Base-by-base conservation (phyloP, 306 rosid genomes). In the Dicorynia guianensis region DNA sequence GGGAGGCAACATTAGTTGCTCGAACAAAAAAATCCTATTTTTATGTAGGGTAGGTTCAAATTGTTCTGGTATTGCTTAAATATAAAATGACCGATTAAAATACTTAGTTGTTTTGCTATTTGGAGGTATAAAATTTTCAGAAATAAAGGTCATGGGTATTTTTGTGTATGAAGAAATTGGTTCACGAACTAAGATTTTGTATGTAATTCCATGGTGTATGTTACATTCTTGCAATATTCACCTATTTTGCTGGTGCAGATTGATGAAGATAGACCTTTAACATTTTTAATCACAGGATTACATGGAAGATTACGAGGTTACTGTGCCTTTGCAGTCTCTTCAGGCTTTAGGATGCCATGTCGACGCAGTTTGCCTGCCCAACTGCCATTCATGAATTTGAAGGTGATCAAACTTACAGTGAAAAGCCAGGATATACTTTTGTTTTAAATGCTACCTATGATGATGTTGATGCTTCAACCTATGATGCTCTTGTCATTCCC, bases 341-440 rank as follows among this genome's bases (percentile, higher is more conserved):
- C 85, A 90, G 85, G 97, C 93, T 72, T 83, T 95, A 69, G 97
- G 92, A 67, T 92, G 98, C 70, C 88, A 87, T 52, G 96, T 95
- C 35, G 97, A 92, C 71, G 96, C 88, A 59, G 90, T 86, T 86
- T 86, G 93, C 82, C 97, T 95, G 98, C 72, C 82, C 81, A 36
- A 92, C 97, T 18, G 95, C 92, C 42, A 74, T 92, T 83, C 97
- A 89, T 79, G 98, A 95, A 83, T 87, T 90, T 80, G 97, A 95
- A 86, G 98, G 98, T 33, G 97, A 90, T 55, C 97, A 95, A 55
- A 89, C 93, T 74, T 95, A 90, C 76, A 89, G 85, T 72, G 90
- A 86, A 87, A 92, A 92, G 83, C 89, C 90, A 19, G 97, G 97
- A 71, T 86, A 90, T 55, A 58, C 79, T 63, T 95, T 92, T 74